Evolutionary conservation across 2,329 filamentous ascomycete genomes (phyloP).

Genomic region (Madurella mycetomatis): DNA sequence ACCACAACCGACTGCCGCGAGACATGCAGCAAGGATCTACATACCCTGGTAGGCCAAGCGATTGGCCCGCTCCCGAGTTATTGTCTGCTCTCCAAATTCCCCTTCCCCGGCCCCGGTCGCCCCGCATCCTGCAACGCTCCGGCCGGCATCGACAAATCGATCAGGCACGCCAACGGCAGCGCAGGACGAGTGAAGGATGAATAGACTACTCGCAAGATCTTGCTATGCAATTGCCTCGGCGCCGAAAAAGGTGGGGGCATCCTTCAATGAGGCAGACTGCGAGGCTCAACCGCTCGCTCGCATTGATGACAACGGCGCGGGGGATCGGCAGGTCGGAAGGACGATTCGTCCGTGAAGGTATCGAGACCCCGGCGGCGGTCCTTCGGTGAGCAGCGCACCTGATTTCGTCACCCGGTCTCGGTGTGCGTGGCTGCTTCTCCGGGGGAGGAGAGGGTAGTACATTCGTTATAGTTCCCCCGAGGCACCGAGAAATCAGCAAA

Average conservation of each 20-base stretch:
- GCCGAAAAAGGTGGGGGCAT: neutral
- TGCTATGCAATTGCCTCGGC: neutral
- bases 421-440: neutral
- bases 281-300: slow-evolving; percentile 6
- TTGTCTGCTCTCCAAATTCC: slow-evolving; percentile 1
- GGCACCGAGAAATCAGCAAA: too few species aligned
- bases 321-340: too few species aligned
- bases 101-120: neutral
- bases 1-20: slow-evolving; percentile 5
- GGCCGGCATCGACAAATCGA: slow-evolving; percentile 8
- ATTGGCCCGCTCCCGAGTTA: slow-evolving; percentile 33
- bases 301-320: too few species aligned
- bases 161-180: slow-evolving; percentile 1
- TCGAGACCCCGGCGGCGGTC: too few species aligned
- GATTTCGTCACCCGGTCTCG: slow-evolving; percentile 10
- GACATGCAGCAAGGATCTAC: slow-evolving; percentile 9
- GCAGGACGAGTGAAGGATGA: slow-evolving; percentile 13
- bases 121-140: slow-evolving; percentile 5
- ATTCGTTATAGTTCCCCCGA: too few species aligned
- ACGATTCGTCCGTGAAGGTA: too few species aligned
- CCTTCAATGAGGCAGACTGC: slow-evolving; percentile 8
- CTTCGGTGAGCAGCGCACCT: neutral
- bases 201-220: slow-evolving; percentile 6
- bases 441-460: too few species aligned
- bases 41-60: slow-evolving; percentile 24